Conservation (phyloP, 176 grass and related monocot genomes). For the Saccharum spontaneum region DNA sequence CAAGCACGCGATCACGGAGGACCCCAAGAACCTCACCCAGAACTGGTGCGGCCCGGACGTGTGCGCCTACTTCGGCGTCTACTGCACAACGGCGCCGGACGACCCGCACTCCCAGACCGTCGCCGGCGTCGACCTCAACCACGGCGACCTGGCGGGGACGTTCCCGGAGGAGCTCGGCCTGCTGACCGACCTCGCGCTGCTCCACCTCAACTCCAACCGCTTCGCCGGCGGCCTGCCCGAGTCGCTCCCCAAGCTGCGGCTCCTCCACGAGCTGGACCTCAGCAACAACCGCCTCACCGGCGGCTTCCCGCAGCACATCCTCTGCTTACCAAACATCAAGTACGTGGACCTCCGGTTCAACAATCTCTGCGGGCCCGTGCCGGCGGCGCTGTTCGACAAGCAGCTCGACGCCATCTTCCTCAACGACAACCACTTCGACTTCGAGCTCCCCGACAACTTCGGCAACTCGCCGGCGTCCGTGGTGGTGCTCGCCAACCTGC, state of each 20-base stretch:
- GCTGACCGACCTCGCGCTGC: slow-evolving; percentile 64
- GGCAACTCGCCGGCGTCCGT: slow-evolving; percentile 86
- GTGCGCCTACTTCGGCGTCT: slow-evolving; percentile 82
- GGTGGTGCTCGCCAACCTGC: slow-evolving; percentile 63
- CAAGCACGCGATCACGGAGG: slow-evolving; percentile 60
- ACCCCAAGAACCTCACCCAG: slow-evolving; percentile 58
- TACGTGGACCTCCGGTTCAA: slow-evolving; percentile 85
- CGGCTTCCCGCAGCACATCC: slow-evolving; percentile 63
- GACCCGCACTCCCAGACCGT: slow-evolving; percentile 49
- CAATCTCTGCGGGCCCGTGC: slow-evolving; percentile 58
- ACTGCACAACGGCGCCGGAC: slow-evolving; percentile 58
- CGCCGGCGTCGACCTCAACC: slow-evolving; percentile 73
- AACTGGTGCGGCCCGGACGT: slow-evolving; percentile 81
- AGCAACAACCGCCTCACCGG: slow-evolving; percentile 85
- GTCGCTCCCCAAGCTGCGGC: slow-evolving; percentile 34
- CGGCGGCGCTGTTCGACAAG: slow-evolving; percentile 60
- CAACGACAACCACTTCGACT: slow-evolving; percentile 88
- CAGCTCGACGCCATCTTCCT: slow-evolving; percentile 79
- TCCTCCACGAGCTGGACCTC: slow-evolving; percentile 77
- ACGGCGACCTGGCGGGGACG: slow-evolving; percentile 49
- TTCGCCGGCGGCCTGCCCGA: slow-evolving; percentile 56
- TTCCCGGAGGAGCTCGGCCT: slow-evolving; percentile 72
- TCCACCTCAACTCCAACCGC: slow-evolving; percentile 94
- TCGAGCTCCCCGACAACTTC: slow-evolving; percentile 55
- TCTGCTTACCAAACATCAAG: slow-evolving; percentile 65